phyloP scores from a whole-genome alignment of 2,329 filamentous ascomycete species.

The Penicillium sp. region DNA sequence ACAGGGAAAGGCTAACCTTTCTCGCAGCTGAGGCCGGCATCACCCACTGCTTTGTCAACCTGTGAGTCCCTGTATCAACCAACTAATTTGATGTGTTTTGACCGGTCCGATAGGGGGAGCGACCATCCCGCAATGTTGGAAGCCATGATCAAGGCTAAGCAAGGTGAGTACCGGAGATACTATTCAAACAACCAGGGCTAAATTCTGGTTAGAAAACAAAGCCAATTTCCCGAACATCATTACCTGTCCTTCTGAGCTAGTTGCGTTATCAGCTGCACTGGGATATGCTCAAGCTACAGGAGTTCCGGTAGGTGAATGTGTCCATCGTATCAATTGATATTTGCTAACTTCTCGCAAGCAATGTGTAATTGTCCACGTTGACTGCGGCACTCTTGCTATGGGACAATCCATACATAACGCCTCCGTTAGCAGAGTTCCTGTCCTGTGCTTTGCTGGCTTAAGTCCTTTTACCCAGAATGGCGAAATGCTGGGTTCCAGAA shows the following conservation, averaged over 20 bases:
- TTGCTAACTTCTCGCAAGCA: conserved; percentile 12
- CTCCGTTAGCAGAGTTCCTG: conserved; percentile 66
- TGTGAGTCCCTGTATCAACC: conserved; percentile 20
- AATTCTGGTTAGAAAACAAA: conserved; percentile 5
- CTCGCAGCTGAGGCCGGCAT: conserved; percentile 27
- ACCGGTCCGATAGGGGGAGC: conserved; percentile 33
- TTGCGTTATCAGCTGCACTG: conserved; percentile 76
- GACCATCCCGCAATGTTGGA: conserved; percentile 70
- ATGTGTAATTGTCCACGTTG: conserved; percentile 72
- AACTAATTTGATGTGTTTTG: background rate
- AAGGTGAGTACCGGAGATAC: conserved; percentile 49
- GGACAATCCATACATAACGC: conserved; percentile 77
- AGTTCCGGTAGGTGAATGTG: conserved; percentile 54
- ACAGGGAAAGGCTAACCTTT: background rate
- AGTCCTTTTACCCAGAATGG: conserved; percentile 72
- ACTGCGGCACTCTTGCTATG: conserved; percentile 73
- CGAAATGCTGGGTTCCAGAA: conserved; percentile 68
- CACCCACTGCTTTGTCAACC: conserved; percentile 48
- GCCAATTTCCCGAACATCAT: conserved; percentile 67
- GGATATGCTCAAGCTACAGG: conserved; percentile 69
- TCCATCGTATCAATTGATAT: background rate
- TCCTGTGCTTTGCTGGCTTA: conserved; percentile 72
- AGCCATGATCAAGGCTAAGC: conserved; percentile 70
- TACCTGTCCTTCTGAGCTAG: conserved; percentile 78
- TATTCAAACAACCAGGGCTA: background rate